Evolutionary conservation across 2,329 filamentous ascomycete species (phyloP), one percentile per base, ranked within the genome.

Genomic region (Neofusicoccum laricinum): DNA sequence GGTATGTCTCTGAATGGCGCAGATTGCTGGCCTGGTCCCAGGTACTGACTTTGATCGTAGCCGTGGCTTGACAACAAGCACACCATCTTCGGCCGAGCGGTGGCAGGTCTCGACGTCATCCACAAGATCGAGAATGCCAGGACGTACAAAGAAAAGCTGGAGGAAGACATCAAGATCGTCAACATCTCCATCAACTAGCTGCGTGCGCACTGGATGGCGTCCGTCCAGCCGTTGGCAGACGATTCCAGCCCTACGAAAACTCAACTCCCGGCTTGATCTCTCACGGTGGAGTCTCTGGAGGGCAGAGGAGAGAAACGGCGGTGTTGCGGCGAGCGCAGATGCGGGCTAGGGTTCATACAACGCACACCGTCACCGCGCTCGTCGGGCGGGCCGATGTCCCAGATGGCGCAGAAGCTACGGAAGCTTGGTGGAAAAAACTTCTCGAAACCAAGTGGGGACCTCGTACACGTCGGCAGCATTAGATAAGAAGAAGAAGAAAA

Each of bases 31-130:
- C 11, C 11, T 3, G 10, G 32, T 21, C 64, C 68, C 73, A 77
- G 72, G 77, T 67, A 38, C 38, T 34, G 36, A 45, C 11, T 2
- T 6, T 17, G 10, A 50, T 57, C 64, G 58, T 69, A 90, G 81
- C 90, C 93, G 5, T 99, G 95, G 95, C 79, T 99, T 61, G 95
- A 99, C 75, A 89, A 90, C 68, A 97, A 97, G 77, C 95, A 99
- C 76, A 98, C 94, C 0, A 91, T 99, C 61, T 99, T 99, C 75
- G 95, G 95, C 0, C 85, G 95, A 45, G 93, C 92, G 0, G 89
- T 94, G 41, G 90, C 93, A 74, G 95, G 95, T 0, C 81, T 98
- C 74, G 95, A 99, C 76, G 92, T 99, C 19, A 89, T 99, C 66
- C 93, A 98, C 77, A 92, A 90, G 81, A 99, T 99, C 74, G 95